Conservation (phyloP, 2,329 filamentous ascomycete genomes). For the Cercospora zeina region DNA sequence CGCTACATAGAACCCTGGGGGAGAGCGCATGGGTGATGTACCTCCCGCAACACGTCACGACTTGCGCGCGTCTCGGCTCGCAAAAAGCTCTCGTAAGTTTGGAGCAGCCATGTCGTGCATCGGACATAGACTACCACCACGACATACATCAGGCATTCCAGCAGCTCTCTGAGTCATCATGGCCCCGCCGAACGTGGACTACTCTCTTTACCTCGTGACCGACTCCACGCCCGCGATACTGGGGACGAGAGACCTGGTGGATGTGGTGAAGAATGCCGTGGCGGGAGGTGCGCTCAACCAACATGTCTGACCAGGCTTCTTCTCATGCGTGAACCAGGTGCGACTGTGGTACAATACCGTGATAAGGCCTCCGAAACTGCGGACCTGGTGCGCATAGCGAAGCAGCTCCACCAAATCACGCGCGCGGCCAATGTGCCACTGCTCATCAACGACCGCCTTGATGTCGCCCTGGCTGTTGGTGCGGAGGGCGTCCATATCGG, state of each 20-base stretch:
- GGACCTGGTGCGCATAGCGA: conserved; percentile 68
- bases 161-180: conserved; percentile 18
- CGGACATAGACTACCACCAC: neutral
- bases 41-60: conserved; percentile 9
- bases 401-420: conserved; percentile 70
- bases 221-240: conserved; percentile 88
- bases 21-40: neutral
- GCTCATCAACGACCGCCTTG: conserved; percentile 89
- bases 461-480: conserved; percentile 79
- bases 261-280: conserved; percentile 73
- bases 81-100: neutral
- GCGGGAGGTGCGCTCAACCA: conserved; percentile 60
- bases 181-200: conserved; percentile 57
- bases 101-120: neutral
- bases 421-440: conserved; percentile 69
- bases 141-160: neutral
- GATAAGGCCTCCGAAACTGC: conserved; percentile 81
- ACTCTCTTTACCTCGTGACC: conserved; percentile 86
- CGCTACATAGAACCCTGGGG: neutral
- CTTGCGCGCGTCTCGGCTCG: neutral
- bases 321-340: conserved; percentile 50
- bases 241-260: conserved; percentile 65
- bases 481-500: conserved; percentile 94
- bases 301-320: neutral
- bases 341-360: conserved; percentile 83